Evolutionary conservation across 345 rosid species (phyloP).

Genomic region (Citrus trifoliata): DNA sequence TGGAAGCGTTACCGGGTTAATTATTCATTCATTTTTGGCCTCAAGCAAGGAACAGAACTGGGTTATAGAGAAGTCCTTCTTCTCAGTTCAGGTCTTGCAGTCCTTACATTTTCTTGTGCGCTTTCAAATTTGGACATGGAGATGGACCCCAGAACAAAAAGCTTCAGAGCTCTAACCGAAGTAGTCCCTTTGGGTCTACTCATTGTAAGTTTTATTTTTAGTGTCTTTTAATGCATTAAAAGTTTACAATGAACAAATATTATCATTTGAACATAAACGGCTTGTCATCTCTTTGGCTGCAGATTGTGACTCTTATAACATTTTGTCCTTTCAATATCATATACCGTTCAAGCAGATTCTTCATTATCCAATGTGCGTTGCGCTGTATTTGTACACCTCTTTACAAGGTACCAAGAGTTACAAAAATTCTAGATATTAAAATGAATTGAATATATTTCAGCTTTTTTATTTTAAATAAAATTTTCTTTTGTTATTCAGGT

Average conservation of each 20-base stretch:
- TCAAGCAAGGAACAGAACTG: constrained; percentile 71
- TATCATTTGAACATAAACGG: neutral
- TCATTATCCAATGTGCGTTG: constrained; percentile 41
- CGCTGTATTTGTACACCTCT: constrained; percentile 65
- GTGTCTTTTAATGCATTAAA: neutral
- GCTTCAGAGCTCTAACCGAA: constrained; percentile 58
- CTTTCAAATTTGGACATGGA: constrained; percentile 82
- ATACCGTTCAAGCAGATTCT: constrained; percentile 59
- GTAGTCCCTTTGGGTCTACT: constrained; percentile 62
- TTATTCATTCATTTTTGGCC: constrained; percentile 69
- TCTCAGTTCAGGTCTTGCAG: constrained; percentile 46
- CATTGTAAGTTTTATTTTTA: constrained; percentile 31
- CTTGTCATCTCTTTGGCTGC: constrained; percentile 14
- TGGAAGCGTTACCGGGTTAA: constrained; percentile 72
- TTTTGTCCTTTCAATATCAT: constrained; percentile 70
- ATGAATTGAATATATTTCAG: neutral
- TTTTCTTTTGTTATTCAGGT: constrained; percentile 36
- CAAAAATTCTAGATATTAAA: too few relatives aligned
- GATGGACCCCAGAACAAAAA: constrained; percentile 64
- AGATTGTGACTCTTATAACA: constrained; percentile 40
- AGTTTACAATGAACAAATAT: neutral
- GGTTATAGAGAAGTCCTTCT: constrained; percentile 67
- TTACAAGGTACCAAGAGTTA: constrained; percentile 50
- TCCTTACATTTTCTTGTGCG: constrained; percentile 47
- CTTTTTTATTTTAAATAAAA: neutral